These are phyloP conservation scores for Coemansia sp. DNA, from an alignment of 192 early-diverging fungal genomes.

Conservation along the genomic window DNA sequence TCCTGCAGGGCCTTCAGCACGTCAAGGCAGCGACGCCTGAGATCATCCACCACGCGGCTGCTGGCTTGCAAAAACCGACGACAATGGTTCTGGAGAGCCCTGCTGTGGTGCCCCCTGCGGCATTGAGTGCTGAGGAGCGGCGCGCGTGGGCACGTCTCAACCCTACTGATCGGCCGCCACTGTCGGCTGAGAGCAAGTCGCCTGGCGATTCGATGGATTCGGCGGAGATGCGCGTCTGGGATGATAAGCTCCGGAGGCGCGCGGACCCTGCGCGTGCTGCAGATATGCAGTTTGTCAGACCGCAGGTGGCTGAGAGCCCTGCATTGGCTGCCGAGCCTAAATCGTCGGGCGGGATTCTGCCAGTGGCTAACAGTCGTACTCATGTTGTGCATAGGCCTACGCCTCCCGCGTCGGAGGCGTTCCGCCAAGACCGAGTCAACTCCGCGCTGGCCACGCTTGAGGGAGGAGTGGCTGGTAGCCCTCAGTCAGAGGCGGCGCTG, in stretches of 20 bases:
- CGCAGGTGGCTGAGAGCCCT: constrained; percentile 28
- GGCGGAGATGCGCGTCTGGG: constrained; percentile 24
- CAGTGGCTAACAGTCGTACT: constrained; percentile 6
- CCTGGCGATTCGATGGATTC: constrained; percentile 15
- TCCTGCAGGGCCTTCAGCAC: constrained; percentile 35
- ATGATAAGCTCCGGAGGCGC: constrained; percentile 34
- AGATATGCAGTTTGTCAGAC: constrained; percentile 8
- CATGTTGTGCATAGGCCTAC: neutral
- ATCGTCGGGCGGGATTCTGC: constrained; percentile 33
- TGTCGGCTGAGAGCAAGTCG: constrained; percentile 19
- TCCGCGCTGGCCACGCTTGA: constrained; percentile 39
- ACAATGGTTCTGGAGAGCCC: constrained; percentile 41
- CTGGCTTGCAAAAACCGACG: constrained; percentile 7
- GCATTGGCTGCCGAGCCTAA: constrained; percentile 38
- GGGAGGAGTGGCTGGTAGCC: constrained; percentile 4
- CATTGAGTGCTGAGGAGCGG: constrained; percentile 20
- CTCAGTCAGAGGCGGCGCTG: neutral
- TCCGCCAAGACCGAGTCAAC: constrained; percentile 29
- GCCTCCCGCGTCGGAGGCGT: constrained; percentile 11
- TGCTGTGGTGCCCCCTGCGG: constrained; percentile 1
- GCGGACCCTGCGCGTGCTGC: constrained; percentile 11
- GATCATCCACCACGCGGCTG: constrained; percentile 8
- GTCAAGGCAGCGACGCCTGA: constrained; percentile 33
- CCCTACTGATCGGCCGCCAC: constrained; percentile 37
- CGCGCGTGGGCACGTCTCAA: constrained; percentile 36